These are phyloP conservation scores for Chamaecrista fasciculata DNA, from an alignment of 306 rosid species.

Conservation along the genomic window DNA sequence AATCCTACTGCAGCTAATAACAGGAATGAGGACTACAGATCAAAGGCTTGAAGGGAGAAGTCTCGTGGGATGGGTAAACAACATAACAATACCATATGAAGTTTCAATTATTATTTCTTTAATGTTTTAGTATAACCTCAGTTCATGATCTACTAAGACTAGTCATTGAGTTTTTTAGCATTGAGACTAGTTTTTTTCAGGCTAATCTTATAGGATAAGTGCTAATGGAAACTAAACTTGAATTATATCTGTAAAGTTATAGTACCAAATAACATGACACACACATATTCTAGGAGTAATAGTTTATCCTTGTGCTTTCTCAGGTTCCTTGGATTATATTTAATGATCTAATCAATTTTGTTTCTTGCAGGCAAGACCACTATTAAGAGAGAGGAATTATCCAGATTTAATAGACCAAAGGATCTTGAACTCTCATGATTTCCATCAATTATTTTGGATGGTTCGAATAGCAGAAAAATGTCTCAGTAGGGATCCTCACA, in stretches of 20 bases:
- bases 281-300: too few species aligned
- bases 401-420: slow-evolving; percentile 73
- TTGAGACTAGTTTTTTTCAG: too few species aligned
- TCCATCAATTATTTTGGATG: slow-evolving; percentile 83
- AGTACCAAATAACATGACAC: too few species aligned
- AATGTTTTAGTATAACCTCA: background rate
- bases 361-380: slow-evolving; percentile 80
- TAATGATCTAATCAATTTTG: background rate
- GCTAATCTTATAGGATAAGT: background rate
- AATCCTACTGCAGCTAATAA: slow-evolving; percentile 73
- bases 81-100: slow-evolving; percentile 28
- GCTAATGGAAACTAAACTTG: background rate
- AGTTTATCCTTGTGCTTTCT: background rate
- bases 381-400: slow-evolving; percentile 74
- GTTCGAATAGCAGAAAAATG: slow-evolving; percentile 76
- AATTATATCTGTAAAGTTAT: background rate
- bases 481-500: slow-evolving; percentile 62
- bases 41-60: slow-evolving; percentile 73
- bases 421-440: slow-evolving; percentile 49
- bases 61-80: slow-evolving; percentile 87
- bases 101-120: background rate
- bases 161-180: background rate
- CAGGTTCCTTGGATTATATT: background rate
- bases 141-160: background rate
- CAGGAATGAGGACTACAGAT: slow-evolving; percentile 71